phyloP scores from a whole-genome alignment of 495 filamentous ascomycete species.

The Talaromyces borbonicus region DNA sequence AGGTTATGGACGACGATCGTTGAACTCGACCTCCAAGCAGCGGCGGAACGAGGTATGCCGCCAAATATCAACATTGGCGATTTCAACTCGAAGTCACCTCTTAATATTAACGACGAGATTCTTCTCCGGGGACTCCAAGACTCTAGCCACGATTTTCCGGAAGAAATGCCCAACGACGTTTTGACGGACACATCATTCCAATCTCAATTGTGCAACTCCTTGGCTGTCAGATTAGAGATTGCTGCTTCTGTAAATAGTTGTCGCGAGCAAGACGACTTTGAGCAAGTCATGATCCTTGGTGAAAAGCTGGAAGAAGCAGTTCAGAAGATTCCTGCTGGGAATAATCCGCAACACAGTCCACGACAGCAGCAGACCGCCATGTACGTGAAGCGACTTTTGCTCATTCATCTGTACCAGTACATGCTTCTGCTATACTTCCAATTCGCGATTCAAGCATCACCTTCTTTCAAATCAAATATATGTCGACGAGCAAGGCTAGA shows the following conservation, averaged over 20 bases:
- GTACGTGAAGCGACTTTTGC: conserved; percentile 1
- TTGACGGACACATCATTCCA: conserved; percentile 2
- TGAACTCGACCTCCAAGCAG: conserved; percentile 33
- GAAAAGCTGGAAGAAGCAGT: conserved; percentile 3
- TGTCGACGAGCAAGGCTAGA: conserved; percentile 2
- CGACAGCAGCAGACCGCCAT: not conserved
- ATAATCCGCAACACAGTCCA: not conserved
- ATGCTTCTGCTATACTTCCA: conserved; percentile 2
- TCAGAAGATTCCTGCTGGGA: conserved; percentile 1
- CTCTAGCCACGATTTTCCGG: not conserved
- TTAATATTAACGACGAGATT: not conserved
- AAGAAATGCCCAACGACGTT: not conserved
- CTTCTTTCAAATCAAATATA: conserved; percentile 4
- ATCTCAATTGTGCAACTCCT: not conserved
- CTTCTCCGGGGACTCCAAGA: conserved; percentile 1
- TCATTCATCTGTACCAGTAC: conserved; percentile 3
- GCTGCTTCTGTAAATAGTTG: not conserved
- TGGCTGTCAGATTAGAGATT: conserved; percentile 2
- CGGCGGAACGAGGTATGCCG: conserved; percentile 31
- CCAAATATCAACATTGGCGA: not conserved
- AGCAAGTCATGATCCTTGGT: conserved; percentile 1
- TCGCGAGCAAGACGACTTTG: conserved; percentile 1
- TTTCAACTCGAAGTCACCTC: not conserved
- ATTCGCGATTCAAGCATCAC: conserved; percentile 1
- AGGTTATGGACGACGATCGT: conserved; percentile 36